Conservation (phyloP, 176 grass and related monocot species). For the Urochloa ruziziensis region DNA sequence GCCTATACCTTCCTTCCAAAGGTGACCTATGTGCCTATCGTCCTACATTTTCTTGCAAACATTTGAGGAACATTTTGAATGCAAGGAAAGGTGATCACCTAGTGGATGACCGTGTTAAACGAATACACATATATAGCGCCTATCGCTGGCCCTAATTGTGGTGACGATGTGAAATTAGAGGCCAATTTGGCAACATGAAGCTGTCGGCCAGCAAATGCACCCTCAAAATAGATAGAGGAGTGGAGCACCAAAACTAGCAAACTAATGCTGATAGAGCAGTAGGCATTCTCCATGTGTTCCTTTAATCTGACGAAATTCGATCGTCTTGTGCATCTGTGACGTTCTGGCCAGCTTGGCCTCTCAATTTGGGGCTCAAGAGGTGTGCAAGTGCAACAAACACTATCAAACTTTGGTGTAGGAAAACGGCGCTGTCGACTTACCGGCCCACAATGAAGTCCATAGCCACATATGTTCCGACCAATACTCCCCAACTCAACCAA, state of each 20-base stretch:
- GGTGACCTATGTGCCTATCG: neutral
- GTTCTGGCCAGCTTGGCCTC: neutral
- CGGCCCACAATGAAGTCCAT: constrained; percentile 7
- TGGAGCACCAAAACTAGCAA: constrained; percentile 39
- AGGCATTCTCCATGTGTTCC: neutral
- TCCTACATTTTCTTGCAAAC: constrained; percentile 20
- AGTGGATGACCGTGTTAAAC: constrained; percentile 25
- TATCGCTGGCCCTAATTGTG: constrained; percentile 28
- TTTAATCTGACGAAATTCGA: constrained; percentile 20
- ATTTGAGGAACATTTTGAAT: constrained; percentile 30
- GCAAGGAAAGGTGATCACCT: neutral
- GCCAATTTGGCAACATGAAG: constrained; percentile 42
- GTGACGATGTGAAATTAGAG: constrained; percentile 40
- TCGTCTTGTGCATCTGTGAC: neutral
- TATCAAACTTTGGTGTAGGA: neutral
- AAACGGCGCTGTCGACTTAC: neutral
- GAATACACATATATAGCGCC: constrained; percentile 10
- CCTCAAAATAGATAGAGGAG: constrained; percentile 27
- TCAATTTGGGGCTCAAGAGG: neutral
- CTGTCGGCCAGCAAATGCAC: constrained; percentile 46
- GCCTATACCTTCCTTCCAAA: constrained; percentile 20
- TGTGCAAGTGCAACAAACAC: neutral
- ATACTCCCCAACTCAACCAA: constrained; percentile 13
- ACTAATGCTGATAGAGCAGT: neutral
- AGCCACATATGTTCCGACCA: neutral